These are phyloP conservation scores for Botrytis squamosa DNA, from an alignment of 2,329 filamentous ascomycete species.

Conservation along the genomic window DNA sequence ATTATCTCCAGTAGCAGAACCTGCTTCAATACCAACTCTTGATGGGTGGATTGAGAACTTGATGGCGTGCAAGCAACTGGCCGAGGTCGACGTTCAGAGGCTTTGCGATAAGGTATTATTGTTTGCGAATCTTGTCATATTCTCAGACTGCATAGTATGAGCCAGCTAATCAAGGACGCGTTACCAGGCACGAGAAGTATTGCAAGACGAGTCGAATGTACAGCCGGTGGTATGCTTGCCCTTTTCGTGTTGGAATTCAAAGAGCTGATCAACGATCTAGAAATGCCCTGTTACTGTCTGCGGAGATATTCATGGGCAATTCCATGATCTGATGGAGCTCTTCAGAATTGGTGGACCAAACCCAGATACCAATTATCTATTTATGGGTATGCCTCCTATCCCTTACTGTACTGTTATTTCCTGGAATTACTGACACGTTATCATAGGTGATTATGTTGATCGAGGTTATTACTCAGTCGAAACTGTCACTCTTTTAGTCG, in stretches of 20 bases:
- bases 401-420: conserved; percentile 5
- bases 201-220: conserved; percentile 97
- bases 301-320: conserved; percentile 98
- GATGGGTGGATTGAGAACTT: conserved; percentile 98
- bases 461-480: conserved; percentile 98
- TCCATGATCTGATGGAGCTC: conserved; percentile 98
- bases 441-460: conserved; percentile 90
- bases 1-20: conserved; percentile 74
- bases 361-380: conserved; percentile 98
- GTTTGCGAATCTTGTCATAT: conserved; percentile 21
- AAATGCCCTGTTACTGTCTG: conserved; percentile 99
- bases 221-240: conserved; percentile 81
- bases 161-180: conserved; percentile 16
- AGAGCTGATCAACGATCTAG: conserved; percentile 45
- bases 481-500: conserved; percentile 93
- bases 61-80: conserved; percentile 98
- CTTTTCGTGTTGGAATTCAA: conserved; percentile 35
- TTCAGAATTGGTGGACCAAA: conserved; percentile 99
- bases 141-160: conserved; percentile 12
- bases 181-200: conserved; percentile 84
- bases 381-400: conserved; percentile 72
- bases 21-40: conserved; percentile 85
- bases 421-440: conserved; percentile 26
- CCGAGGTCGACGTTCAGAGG: conserved; percentile 90
- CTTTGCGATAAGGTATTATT: conserved; percentile 90